These are phyloP conservation scores for Daldinia concentrica DNA, from an alignment of 495 filamentous ascomycete genomes.

Conservation along the genomic window DNA sequence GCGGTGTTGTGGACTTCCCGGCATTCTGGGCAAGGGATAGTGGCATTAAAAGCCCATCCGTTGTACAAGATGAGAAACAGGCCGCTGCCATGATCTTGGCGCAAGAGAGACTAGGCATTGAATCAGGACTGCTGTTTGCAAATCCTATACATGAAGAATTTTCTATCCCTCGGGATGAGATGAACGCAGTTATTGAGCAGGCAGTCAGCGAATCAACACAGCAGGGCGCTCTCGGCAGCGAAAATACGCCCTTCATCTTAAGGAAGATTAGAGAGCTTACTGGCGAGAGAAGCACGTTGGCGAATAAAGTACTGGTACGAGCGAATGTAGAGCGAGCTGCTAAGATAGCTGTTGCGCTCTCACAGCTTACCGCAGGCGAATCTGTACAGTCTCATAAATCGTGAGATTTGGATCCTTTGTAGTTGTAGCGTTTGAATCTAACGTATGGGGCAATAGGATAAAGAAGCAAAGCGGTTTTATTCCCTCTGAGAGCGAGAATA, in stretches of 20 bases:
- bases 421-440: constrained; percentile 19
- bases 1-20: constrained; percentile 76
- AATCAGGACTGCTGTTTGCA: constrained; percentile 82
- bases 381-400: constrained; percentile 29
- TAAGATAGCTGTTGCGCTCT: constrained; percentile 79
- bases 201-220: constrained; percentile 77
- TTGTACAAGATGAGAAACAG: constrained; percentile 76
- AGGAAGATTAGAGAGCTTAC: constrained; percentile 83
- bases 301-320: constrained; percentile 81
- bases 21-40: constrained; percentile 92
- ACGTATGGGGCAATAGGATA: constrained; percentile 37
- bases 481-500: constrained; percentile 16
- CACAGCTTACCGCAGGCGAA: constrained; percentile 58
- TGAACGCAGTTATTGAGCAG: constrained; percentile 75
- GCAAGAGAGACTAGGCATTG: constrained; percentile 68
- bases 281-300: constrained; percentile 71
- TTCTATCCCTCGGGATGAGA: constrained; percentile 75
- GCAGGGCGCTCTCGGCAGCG: constrained; percentile 74
- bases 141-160: constrained; percentile 82
- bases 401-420: constrained; percentile 41
- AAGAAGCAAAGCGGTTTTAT: constrained; percentile 21
- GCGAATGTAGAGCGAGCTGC: constrained; percentile 83
- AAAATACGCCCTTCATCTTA: constrained; percentile 90
- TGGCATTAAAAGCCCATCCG: constrained; percentile 77
- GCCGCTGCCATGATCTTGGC: constrained; percentile 81